Base-by-base conservation (phyloP, 805 yeast species). In the Saccharomycopsis guyanensis region DNA sequence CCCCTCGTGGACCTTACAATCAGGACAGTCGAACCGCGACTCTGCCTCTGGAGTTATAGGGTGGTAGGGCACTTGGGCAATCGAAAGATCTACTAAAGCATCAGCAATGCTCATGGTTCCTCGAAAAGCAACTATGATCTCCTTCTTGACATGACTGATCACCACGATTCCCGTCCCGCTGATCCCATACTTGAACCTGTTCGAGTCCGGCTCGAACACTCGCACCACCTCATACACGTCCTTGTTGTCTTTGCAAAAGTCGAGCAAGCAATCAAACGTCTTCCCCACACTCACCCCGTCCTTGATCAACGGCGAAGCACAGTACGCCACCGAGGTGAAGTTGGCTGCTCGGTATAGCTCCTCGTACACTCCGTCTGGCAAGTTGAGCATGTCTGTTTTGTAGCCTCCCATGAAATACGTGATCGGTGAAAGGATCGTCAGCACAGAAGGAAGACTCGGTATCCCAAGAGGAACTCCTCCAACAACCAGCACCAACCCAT, bases 1-100 rank as follows among this genome's bases (percentile, higher is more conserved):
- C 0, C 95, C 95, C 43, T 70, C 61, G 63, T 85, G 94, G 12
- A 80, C 78, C 19, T 55, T 59, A 57, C 89, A 82, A 10, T 33
- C 37, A 15, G 10, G 19, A 12, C 37, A 33, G 18, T 15, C 18
- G 10, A 15, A 33, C 20, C 10, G 18, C 18, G 37, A 7, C 10
- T 33, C 10, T 15, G 37, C 37, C 19, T 54, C 42, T 16, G 49
- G 40, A 13, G 70, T 64, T 32, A 69, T 57, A 0, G 86, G 83
- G 13, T 56, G 54, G 57, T 78, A 81, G 0, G 57, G 56, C 2
- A 68, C 65, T 4, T 77, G 78, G 3, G 65, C 43, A 32, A 73
- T 66, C 33, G 70, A 68, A 40, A 81, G 64, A 61, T 85, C 83
- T 27, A 77, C 69, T 10, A 70, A 46, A 82, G 85, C 79, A 57